Base-by-base conservation (phyloP, 768 basidiomycete species). In the Termitomyces sp. region DNA sequence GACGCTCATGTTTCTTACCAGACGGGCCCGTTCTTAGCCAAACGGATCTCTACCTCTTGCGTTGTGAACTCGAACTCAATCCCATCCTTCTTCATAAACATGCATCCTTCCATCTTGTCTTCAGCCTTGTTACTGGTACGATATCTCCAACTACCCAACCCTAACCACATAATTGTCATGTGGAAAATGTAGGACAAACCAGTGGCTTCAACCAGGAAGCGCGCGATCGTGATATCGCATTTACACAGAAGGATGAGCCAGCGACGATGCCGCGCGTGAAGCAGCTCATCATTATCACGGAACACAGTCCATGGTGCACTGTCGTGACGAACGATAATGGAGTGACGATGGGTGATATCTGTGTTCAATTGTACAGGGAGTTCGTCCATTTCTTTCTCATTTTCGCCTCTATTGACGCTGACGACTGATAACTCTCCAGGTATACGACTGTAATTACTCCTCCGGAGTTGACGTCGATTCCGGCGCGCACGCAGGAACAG, bases 1-100 rank as follows among this genome's bases (percentile, higher is more conserved):
- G 27, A 48, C 8, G 13, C n/a, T 47, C 3, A 47, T 46, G 9
- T 34, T 30, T 11, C 41, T 33, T 51, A 45, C 8, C 60, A 92
- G 89, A 93, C 71, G 91, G 89, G 0, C 91, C 91, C 6, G 83
- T 93, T 6, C 78, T 93, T 15, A 81, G 83, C 3, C 88, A 89
- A 66, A 91, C 89, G 0, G 91, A 93, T 67, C 78, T 94, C 15
- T 94, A 91, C 70, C 81, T 93, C 3, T 81, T 94, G 57, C 78
- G 81, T 46, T 80, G 83, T 5, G 82, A 86, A 16, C 78, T 93
- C 2, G 82, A 89, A 65, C 68, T 93, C 34, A 79, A 94, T 65
- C 91, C 91, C 4, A 85, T 92, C 68, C 80, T 94, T 13, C 76
- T 78, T 39, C 80, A 80, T 63, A 72, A 75, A 30, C 68, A 74